Evolutionary conservation across 225 moss, liverwort and hornwort genomes (phyloP).

Genomic region (Takakia lepidozioides): DNA sequence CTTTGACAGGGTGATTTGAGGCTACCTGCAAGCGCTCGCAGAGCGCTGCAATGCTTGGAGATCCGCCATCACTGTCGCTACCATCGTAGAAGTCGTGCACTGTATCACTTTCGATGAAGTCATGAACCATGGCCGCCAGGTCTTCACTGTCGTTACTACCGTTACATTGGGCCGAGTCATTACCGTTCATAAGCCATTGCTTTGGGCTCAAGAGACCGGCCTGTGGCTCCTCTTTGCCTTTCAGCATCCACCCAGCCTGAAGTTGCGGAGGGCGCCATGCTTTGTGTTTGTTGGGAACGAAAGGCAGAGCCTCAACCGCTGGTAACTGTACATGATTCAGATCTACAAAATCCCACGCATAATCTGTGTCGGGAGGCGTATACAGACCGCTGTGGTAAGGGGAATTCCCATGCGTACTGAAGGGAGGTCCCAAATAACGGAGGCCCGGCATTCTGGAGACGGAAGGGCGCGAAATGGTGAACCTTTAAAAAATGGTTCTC

Average conservation of each 20-base stretch:
- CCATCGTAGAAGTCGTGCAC: constrained; percentile 27
- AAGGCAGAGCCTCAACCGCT: constrained; percentile 17
- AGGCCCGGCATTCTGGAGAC: constrained; percentile 47
- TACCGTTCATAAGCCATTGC: constrained; percentile 9
- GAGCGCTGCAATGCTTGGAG: constrained; percentile 31
- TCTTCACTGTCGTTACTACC: constrained; percentile 52
- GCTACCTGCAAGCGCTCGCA: constrained; percentile 61
- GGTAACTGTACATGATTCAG: constrained; percentile 20
- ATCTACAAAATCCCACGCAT: constrained; percentile 28
- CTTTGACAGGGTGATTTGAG: too few species aligned
- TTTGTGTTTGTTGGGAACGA: constrained; percentile 19
- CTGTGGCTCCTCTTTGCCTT: constrained; percentile 11
- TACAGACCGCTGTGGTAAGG: constrained; percentile 17
- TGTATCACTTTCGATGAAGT: constrained; percentile 58
- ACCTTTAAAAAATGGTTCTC: constrained; percentile 1
- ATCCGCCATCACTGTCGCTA: constrained; percentile 44
- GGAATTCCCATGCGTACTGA: constrained; percentile 11
- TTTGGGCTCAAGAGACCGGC: constrained; percentile 30
- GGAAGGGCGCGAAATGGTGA: constrained; percentile 39
- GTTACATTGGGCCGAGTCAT: constrained; percentile 11
- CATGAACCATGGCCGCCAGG: constrained; percentile 62
- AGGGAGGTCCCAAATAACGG: constrained; percentile 23
- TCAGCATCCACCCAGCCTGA: constrained; percentile 16
- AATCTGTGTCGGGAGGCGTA: constrained; percentile 5
- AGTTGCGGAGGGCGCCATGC: constrained; percentile 25